Base-by-base conservation (phyloP, 768 basidiomycete species). In the Kwoniella mangroviensis region DNA sequence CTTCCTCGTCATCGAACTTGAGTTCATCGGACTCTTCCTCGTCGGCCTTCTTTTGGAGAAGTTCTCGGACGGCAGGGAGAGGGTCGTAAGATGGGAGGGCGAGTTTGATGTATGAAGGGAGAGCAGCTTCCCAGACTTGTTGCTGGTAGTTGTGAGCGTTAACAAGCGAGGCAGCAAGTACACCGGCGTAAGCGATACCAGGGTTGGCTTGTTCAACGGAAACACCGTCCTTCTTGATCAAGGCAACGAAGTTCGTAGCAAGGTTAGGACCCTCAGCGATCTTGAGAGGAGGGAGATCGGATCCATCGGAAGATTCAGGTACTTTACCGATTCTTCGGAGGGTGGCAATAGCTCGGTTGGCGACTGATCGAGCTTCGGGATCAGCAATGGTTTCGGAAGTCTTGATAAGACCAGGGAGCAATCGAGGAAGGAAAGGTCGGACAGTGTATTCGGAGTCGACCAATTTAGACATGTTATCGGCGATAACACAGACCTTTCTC, bases 401-500 rank as follows among this genome's bases (percentile, higher is more conserved):
- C 89, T 98, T 98, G 87, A 98, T 88, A 67, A 98, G 88, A 75
- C 92, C 94, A 26, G 95, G 95, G 77, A 98, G 90, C 42, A 98
- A 90, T 85, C 92, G 94, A 79, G 94, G 94, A 76, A 98, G 81
- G 91, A 98, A 98, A 69, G 95, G 95, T 80, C 95, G 91, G 85
- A 98, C 95, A 62, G 94, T 96, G 85, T 93, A 85, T 64, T 90
- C 88, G 28, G 93, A 96, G 86, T 96, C 94, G 81, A 98, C 95
- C 81, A 98, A 90, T 86, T 97, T 97, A 81, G 95, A 84, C 95
- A 98, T 98, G 89, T 97, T 98, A 86, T 98, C 95, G 81, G 92
- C 88, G 74, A 98, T 98, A 79, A 98, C 95, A 79, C 93, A 94
- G 80, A 97, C 95, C 86, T 95, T 96, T 75, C 95, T 94, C 88